Evolutionary conservation across 495 filamentous ascomycete species (phyloP), one percentile per base, ranked within the genome.

Genomic region (Daldinia bambusicola): DNA sequence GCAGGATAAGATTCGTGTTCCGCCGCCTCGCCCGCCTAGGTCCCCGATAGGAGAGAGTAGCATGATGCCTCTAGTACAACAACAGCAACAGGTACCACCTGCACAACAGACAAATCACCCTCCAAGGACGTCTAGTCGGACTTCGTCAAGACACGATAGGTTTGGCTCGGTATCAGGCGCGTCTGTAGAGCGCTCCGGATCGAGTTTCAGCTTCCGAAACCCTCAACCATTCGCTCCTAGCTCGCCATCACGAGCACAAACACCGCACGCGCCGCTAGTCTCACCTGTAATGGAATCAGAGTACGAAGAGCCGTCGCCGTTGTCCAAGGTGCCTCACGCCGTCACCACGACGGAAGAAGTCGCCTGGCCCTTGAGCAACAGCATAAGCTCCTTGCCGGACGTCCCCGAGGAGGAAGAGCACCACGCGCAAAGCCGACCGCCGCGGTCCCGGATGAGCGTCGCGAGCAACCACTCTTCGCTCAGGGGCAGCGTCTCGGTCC

Each of bases 401-500:
- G 91, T 95, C 10, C 89, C 90, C 2, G 92, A 96, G 76, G 92
- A 94, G 73, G 87, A 89, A 45, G 92, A 94, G 48, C 77, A 72
- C 14, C 62, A 74, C 9, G 37, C 66, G n/a, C 41, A 65, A 10
- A 40, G 45, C 38, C 75, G 74, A 18, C 76, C 63, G 34, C 80
- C 80, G 2, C 77, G 78, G 4, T 81, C 80, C 6, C 77, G 78
- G 2, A 75, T 74, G 36, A 83, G 82, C 69, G 55, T 83, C 16
- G 64, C 74, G 4, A 84, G 82, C 73, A 82, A 77, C 65, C 58
- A 60, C 32, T 80, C 80, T 22, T 83, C 82, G 6, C 78, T 85
- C 7, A 76, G 81, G 40, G 81, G 80, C 10, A 84, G 83, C 66
- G 69, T 83, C 20, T 85, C 83, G 2, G 82, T 83, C 2, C 83